Percentiles rank a stretch among this genome's conserved stretches.
These are phyloP conservation scores for Phytophthora chlamydospora DNA, from an alignment of 352 stramenopile species.

Conservation along the genomic window DNA sequence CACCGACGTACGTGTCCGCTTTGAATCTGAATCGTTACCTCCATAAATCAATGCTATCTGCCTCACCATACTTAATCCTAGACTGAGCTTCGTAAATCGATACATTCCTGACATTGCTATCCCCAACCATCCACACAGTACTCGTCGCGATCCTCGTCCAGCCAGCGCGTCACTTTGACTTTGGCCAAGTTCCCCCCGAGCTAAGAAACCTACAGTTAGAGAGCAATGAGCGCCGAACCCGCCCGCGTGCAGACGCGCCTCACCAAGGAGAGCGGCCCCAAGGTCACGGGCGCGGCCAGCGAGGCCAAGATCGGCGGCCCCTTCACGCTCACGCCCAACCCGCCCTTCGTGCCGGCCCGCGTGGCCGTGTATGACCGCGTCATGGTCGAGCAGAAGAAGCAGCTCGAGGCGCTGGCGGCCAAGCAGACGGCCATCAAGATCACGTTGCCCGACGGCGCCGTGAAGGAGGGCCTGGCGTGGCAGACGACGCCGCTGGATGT, in stretches of 20 bases:
- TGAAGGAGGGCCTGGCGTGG: slow-evolving; percentile 92
- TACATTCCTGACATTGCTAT: too few species aligned
- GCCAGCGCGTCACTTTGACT: slow-evolving; percentile 27
- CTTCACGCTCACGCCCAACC: slow-evolving; percentile 83
- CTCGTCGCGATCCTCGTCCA: slow-evolving; percentile 8
- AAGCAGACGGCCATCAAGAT: slow-evolving; percentile 93
- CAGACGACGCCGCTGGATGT: slow-evolving; percentile 98
- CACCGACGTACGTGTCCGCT: slow-evolving; percentile 3
- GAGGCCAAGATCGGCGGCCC: slow-evolving; percentile 82
- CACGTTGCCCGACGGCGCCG: slow-evolving; percentile 96
- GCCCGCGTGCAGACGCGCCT: slow-evolving; percentile 78
- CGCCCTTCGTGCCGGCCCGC: slow-evolving; percentile 83
- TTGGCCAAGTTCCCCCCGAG: slow-evolving; percentile 5
- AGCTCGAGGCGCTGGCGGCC: slow-evolving; percentile 82
- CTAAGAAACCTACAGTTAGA: background rate
- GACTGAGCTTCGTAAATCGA: too few species aligned
- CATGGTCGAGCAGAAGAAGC: slow-evolving; percentile 69
- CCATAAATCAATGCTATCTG: background rate
- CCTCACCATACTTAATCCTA: too few species aligned
- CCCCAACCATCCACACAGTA: background rate
- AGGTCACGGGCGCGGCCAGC: slow-evolving; percentile 51
- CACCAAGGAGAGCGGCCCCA: slow-evolving; percentile 75
- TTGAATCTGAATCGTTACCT: slow-evolving; percentile 5
- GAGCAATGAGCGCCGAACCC: slow-evolving; percentile 38
- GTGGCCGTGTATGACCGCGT: slow-evolving; percentile 89